Evolutionary conservation across 768 basidiomycete genomes (phyloP), one percentile per base, ranked within the genome.

Genomic region (Paxillus rubicundulus): DNA sequence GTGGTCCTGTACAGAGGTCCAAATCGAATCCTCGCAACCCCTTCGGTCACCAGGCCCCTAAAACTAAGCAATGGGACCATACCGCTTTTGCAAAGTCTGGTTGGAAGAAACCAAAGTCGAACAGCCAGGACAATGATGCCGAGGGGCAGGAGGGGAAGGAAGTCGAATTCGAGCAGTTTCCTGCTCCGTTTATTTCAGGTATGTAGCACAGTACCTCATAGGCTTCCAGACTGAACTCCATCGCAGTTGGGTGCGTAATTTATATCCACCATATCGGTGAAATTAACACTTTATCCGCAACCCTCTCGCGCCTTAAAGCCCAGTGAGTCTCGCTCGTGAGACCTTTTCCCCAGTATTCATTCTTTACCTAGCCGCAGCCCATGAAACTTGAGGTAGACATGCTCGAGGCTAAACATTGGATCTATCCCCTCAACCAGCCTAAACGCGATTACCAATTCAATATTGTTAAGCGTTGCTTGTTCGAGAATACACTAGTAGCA

Each of bases 371-470:
- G 89, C 80, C 82, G 30, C 83, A 80, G 5, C 78, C 82, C 1
- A 92, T 94, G 88, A 92, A 89, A 68, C 74, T 92, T 24, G 70
- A 74, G 45, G 76, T 85, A 9, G 94, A 97, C 64, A 74, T 82
- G n/a, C 76, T 92, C 20, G 88, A 87, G 50, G 82, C 82, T 6
- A 85, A 82, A 58, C 88, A 89, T 46, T 98, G 94, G 87, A 82
- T 97, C 49, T 99, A 87, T 69, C 97, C 97, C 3, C 76, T 89
- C 13, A 98, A 98, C 65, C 78, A 82, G 32, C 82, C 87, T 1
- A 88, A 90, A 60, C 87, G 97, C 56, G 88, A 90, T 59, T 99
- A 98, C 63, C 97, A 99, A 61, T 95, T 80, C 66, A 96, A 97
- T 53, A 98, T 99, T 53, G 87, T 92, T 52, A 84, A 79, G 62